A percentile compares a stretch with the other conserved stretches of the same genome.
phyloP scores from a whole-genome alignment of 441 rosid species.

The Syzygium malaccense region DNA sequence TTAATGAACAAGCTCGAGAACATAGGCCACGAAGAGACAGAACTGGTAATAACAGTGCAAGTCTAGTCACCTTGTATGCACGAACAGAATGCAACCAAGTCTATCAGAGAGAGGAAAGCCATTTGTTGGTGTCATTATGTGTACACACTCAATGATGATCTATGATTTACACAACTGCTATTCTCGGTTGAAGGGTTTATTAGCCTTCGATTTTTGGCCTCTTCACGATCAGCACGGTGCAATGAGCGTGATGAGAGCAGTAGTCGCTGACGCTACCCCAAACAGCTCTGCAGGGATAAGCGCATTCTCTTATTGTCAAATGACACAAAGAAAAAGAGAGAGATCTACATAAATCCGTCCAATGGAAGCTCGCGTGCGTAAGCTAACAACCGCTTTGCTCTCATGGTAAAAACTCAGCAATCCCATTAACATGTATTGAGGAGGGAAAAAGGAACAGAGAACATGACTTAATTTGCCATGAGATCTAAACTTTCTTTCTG shows the following conservation, averaged over 20 bases:
- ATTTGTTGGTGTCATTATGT: background rate
- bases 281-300: background rate
- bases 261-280: conserved; percentile 6
- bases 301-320: background rate
- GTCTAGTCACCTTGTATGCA: background rate
- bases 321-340: background rate
- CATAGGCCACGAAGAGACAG: background rate
- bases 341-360: background rate
- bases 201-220: background rate
- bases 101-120: background rate
- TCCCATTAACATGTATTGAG: background rate
- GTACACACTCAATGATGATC: background rate
- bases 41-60: background rate
- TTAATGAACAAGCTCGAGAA: background rate
- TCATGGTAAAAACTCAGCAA: background rate
- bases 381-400: background rate
- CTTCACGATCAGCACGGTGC: conserved; percentile 4
- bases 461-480: too few species aligned
- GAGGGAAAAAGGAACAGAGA: too few species aligned
- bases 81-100: background rate
- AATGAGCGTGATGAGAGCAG: conserved; percentile 2
- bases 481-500: background rate
- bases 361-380: background rate
- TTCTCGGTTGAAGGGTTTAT: background rate
- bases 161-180: background rate